Evolutionary conservation across 2,329 filamentous ascomycete genomes (phyloP).

Genomic region (Colletotrichum coccodes): DNA sequence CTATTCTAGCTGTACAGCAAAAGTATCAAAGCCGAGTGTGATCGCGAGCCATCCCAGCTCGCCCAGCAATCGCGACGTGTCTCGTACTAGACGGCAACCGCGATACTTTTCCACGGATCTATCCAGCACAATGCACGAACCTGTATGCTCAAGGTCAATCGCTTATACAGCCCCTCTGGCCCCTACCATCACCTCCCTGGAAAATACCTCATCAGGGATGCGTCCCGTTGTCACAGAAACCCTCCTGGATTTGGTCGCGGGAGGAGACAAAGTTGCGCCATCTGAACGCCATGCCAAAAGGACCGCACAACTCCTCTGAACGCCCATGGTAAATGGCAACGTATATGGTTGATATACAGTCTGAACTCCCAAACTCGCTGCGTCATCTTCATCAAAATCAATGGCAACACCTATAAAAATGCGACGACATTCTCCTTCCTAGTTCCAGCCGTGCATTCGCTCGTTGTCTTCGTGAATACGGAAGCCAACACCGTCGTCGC

Average conservation of each 20-base stretch:
- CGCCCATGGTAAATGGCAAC: slow-evolving; percentile 2
- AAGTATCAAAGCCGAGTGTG: slow-evolving; percentile 12
- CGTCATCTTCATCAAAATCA: slow-evolving; percentile 27
- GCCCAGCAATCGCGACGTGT: slow-evolving; percentile 8
- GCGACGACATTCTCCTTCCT: not conserved
- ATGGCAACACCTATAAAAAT: not conserved
- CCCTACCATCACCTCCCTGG: not conserved
- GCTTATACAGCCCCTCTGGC: not conserved
- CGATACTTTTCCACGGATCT: not conserved
- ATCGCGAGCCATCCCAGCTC: slow-evolving; percentile 7
- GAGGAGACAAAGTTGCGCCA: not conserved
- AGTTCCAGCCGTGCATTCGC: slow-evolving; percentile 29
- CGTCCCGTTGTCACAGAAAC: not conserved
- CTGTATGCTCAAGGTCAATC: not conserved
- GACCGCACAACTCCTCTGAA: not conserved
- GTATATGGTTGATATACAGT: slow-evolving; percentile 18
- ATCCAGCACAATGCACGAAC: not conserved
- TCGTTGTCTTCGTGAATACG: slow-evolving; percentile 52
- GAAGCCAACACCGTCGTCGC: slow-evolving; percentile 41
- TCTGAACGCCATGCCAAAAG: slow-evolving; percentile 23
- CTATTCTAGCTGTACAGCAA: slow-evolving; percentile 23
- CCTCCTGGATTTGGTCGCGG: not conserved
- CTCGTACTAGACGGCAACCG: not conserved
- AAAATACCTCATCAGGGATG: not conserved
- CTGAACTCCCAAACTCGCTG: slow-evolving; percentile 28